These are phyloP conservation scores for Hortiboletus flavorubellus DNA, from an alignment of 768 basidiomycete species.

Conservation along the genomic window DNA sequence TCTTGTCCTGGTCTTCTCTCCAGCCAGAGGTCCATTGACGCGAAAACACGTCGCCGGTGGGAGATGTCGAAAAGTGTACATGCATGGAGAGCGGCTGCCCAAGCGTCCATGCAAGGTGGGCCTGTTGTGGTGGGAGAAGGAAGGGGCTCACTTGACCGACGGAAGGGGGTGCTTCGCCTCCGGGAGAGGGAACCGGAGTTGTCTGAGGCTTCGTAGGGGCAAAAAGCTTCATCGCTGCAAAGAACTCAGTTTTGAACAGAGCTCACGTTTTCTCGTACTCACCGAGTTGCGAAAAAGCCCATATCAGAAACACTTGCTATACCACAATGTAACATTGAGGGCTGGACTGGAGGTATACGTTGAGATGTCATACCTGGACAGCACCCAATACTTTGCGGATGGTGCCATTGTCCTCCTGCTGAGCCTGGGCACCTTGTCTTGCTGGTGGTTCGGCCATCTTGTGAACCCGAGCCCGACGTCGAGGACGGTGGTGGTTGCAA, in stretches of 20 bases:
- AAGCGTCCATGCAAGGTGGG: slow-evolving; percentile 55
- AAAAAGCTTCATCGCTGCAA: slow-evolving; percentile 45
- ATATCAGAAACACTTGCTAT: slow-evolving; percentile 69
- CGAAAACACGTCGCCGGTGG: slow-evolving; percentile 57
- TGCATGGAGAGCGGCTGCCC: slow-evolving; percentile 65
- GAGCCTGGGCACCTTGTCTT: slow-evolving; percentile 19
- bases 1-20: slow-evolving; percentile 45
- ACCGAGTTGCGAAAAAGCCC: slow-evolving; percentile 66
- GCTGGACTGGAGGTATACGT: neutral
- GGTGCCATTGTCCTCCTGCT: slow-evolving; percentile 34
- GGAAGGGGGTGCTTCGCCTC: slow-evolving; percentile 9
- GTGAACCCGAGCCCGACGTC: slow-evolving; percentile 2
- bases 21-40: slow-evolving; percentile 49
- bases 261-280: slow-evolving; percentile 16
- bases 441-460: slow-evolving; percentile 25
- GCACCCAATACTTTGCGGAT: slow-evolving; percentile 36
- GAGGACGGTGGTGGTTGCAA: slow-evolving; percentile 4
- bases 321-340: slow-evolving; percentile 6
- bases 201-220: slow-evolving; percentile 34
- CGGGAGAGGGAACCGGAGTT: slow-evolving; percentile 28
- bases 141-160: slow-evolving; percentile 41
- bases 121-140: slow-evolving; percentile 53
- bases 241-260: neutral
- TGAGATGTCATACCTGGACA: slow-evolving; percentile 39
- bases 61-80: slow-evolving; percentile 68